Conservation (phyloP, 192 early-diverging fungal species). For the Funneliformis mosseae region DNA sequence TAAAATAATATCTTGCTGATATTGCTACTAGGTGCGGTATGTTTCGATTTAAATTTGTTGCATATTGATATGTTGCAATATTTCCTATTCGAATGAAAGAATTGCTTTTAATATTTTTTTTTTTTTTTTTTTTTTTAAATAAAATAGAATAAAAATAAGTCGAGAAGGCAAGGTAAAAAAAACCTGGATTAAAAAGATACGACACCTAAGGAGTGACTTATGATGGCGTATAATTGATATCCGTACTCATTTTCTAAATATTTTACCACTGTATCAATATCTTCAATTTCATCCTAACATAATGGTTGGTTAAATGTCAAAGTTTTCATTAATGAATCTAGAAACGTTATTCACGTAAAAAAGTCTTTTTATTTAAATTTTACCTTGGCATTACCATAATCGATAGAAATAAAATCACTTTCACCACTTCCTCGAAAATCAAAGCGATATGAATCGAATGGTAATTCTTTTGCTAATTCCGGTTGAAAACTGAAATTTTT, state of each 20-base stretch:
- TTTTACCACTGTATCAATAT: background rate
- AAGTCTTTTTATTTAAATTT: background rate
- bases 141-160: too few species aligned
- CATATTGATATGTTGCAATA: background rate
- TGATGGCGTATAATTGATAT: background rate
- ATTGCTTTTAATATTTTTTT: background rate
- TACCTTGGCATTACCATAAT: background rate
- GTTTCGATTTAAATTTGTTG: background rate
- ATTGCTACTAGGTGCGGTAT: background rate
- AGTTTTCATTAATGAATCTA: too few species aligned
- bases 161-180: background rate
- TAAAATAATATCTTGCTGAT: background rate
- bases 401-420: conserved; percentile 27
- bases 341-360: too few species aligned
- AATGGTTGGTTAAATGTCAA: too few species aligned
- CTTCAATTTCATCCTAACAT: background rate
- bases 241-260: conserved; percentile 1
- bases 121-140: too few species aligned
- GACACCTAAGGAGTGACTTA: background rate
- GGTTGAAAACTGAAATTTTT: conserved; percentile 45
- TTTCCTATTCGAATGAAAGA: background rate
- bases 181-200: background rate
- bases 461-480: conserved; percentile 38
- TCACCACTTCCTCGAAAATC: conserved; percentile 47
- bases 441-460: conserved; percentile 42